Evolutionary conservation across 257 asterid genomes (phyloP).

Genomic region (Verbena officinalis): DNA sequence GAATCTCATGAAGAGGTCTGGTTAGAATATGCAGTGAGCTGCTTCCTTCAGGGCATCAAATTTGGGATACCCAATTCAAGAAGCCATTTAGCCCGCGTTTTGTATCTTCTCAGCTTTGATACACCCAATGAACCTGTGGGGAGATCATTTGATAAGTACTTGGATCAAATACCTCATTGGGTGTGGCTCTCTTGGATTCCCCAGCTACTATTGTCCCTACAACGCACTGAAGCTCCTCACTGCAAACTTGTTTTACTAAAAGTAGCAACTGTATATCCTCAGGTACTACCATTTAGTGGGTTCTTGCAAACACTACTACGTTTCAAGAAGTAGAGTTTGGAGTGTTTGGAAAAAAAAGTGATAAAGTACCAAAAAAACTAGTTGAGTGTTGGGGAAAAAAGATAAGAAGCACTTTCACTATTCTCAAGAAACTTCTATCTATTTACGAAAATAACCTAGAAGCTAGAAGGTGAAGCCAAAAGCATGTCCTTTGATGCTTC

Average conservation of each 20-base stretch:
- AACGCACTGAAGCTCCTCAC: conserved; percentile 93
- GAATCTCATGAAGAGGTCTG: conserved; percentile 94
- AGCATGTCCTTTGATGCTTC: no score
- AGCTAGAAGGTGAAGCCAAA: no score
- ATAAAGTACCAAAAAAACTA: no score
- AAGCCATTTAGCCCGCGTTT: conserved; percentile 96
- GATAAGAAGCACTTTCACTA: no score
- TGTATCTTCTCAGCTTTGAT: conserved; percentile 96
- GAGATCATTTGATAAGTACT: conserved; percentile 88
- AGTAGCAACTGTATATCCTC: conserved; percentile 88
- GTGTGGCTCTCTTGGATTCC: conserved; percentile 99
- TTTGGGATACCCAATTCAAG: conserved; percentile 92
- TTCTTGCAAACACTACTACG: no score
- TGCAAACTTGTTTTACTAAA: conserved; percentile 94
- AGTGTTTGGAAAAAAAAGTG: no score
- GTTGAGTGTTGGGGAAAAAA: no score
- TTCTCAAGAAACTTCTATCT: no score
- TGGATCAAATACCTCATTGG: conserved; percentile 95
- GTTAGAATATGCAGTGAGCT: conserved; percentile 97
- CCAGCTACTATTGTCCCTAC: conserved; percentile 87
- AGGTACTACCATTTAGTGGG: conserved; percentile 77
- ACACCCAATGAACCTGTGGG: conserved; percentile 95
- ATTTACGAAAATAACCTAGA: no score
- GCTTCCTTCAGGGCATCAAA: conserved; percentile 97
- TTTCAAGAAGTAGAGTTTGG: no score